Base-by-base conservation (phyloP, 352 stramenopile species). In the Lagenidium giganteum region DNA sequence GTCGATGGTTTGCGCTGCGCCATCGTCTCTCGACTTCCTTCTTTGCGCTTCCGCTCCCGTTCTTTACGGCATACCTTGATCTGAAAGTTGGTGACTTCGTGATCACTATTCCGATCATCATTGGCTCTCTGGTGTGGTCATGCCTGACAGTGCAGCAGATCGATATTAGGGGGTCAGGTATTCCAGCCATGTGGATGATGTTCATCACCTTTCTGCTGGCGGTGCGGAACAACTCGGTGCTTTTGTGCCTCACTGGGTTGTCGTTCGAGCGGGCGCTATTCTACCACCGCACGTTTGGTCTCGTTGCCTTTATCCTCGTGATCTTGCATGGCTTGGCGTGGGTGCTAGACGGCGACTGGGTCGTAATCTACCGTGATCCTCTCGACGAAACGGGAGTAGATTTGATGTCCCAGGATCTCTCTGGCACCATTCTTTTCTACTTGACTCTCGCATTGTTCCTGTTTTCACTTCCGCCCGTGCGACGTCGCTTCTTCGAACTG, bases 181-280 rank as follows among this genome's bases (percentile, higher is more conserved):
- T n/a, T n/a, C n/a, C n/a, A n/a, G n/a, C n/a, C n/a, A n/a, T n/a
- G n/a, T n/a, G n/a, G n/a, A n/a, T n/a, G n/a, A 42, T 42, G 35
- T 8, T 42, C 35, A 11, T 25, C 8, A 25, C 18, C 7, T 42
- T 42, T 18, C 9, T 42, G 18, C 40, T 78, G 1, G 44, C 63
- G 0, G 54, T 78, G 8, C 63, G 66, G 22, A 74, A 80, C 42
- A 74, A 78, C 33, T 64, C 51, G 22, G 34, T 58, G 20, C 56
- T 78, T 5, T 37, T 72, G 14, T 20, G 31, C 8, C 23, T 71
- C 31, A 71, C 63, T 2, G 66, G 66, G 1, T 54, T 78, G 20
- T 61, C 66, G 8, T 78, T 67, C 43, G 66, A 78, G 31, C 63
- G 66, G 3, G 66, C 46, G 31, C 31, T 78, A 11, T 48, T 71